Conservation (phyloP, 1,284 basidiomycete genomes). For the Trametes sp. region DNA sequence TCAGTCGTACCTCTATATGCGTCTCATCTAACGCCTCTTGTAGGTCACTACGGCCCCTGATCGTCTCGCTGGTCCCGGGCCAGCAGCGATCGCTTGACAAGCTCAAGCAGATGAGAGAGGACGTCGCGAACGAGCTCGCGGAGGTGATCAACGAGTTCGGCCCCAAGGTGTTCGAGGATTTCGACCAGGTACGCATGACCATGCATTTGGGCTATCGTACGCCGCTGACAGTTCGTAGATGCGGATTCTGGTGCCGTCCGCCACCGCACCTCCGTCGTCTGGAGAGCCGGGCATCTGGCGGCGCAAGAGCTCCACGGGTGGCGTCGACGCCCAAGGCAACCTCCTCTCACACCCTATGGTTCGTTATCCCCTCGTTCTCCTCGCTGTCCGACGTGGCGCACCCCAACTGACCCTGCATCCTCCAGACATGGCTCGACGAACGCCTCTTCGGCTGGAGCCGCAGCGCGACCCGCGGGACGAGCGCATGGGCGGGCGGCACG, state of each 20-base stretch:
- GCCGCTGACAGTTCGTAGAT: constrained; percentile 51
- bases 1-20: no score
- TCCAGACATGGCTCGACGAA: constrained; percentile 89
- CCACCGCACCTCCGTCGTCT: constrained; percentile 81
- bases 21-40: not conserved
- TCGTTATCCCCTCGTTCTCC: constrained; percentile 25
- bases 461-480: constrained; percentile 74
- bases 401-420: not conserved
- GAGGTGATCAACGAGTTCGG: constrained; percentile 92
- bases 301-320: constrained; percentile 76
- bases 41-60: constrained; percentile 91
- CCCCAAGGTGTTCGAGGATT: constrained; percentile 89
- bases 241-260: constrained; percentile 84
- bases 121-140: constrained; percentile 88
- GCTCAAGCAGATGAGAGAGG: constrained; percentile 81
- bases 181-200: constrained; percentile 70
- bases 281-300: constrained; percentile 75
- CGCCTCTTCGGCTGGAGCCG: constrained; percentile 92
- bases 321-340: constrained; percentile 81
- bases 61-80: constrained; percentile 91
- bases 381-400: no score
- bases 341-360: constrained; percentile 84
- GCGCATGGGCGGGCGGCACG: constrained; percentile 71
- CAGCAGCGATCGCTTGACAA: constrained; percentile 87
- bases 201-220: not conserved